These are phyloP conservation scores for Wickerhamomyces alni DNA, from an alignment of 805 yeast genomes.

Conservation along the genomic window DNA sequence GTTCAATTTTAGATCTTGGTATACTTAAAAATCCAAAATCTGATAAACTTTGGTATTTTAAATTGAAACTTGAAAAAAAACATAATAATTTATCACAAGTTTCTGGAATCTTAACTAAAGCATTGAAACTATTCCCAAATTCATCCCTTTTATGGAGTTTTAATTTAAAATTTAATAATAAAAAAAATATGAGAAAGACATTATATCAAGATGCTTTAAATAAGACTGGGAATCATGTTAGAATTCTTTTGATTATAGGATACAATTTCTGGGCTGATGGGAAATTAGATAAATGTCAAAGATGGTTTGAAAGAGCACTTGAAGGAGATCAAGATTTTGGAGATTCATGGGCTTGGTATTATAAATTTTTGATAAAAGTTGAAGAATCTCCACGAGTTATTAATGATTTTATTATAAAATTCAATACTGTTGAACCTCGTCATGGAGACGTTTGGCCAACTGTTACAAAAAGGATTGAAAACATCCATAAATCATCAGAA, in stretches of 20 bases:
- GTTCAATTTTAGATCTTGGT: constrained; percentile 69
- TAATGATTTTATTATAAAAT: constrained; percentile 29
- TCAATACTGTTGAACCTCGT: constrained; percentile 45
- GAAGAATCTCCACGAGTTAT: constrained; percentile 27
- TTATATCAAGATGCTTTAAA: constrained; percentile 66
- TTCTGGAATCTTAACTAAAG: constrained; percentile 47
- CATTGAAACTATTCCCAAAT: constrained; percentile 50
- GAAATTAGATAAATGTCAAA: constrained; percentile 53
- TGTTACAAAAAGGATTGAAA: constrained; percentile 41
- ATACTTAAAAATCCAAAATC: constrained; percentile 40
- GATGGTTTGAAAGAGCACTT: constrained; percentile 72
- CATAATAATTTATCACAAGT: constrained; percentile 47
- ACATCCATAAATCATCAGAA: constrained; percentile 32
- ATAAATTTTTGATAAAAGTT: constrained; percentile 36
- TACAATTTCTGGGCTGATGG: constrained; percentile 60
- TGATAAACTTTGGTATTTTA: constrained; percentile 53
- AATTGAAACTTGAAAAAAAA: constrained; percentile 50
- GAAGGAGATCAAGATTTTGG: constrained; percentile 55
- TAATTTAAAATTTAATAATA: constrained; percentile 38
- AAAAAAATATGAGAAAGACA: constrained; percentile 47
- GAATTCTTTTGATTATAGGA: constrained; percentile 61
- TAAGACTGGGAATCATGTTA: constrained; percentile 52
- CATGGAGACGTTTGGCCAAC: constrained; percentile 58
- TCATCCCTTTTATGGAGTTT: constrained; percentile 65
- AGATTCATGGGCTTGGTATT: constrained; percentile 71